phyloP scores from a whole-genome alignment of 495 filamentous ascomycete species.

The Talaromyces trachyspermus region DNA sequence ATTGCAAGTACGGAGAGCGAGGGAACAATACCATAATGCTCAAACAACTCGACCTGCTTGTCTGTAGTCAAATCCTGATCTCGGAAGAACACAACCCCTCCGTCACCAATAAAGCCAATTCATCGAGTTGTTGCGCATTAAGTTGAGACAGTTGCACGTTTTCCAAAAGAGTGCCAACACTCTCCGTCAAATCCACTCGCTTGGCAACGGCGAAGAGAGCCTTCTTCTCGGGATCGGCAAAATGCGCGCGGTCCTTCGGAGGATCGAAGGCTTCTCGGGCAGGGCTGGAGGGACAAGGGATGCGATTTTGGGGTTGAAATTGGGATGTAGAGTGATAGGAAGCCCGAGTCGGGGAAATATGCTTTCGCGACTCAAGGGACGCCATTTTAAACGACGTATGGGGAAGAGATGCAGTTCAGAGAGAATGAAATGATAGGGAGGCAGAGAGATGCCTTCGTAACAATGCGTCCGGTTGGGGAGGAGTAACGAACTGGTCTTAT shows the following conservation, averaged over 20 bases:
- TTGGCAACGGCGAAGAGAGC: constrained; percentile 39
- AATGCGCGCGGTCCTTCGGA: constrained; percentile 38
- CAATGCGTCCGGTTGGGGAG: too few species aligned
- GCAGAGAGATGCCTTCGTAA: too few species aligned
- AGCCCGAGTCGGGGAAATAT: constrained; percentile 16
- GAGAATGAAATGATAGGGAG: too few species aligned
- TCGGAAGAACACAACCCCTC: constrained; percentile 37
- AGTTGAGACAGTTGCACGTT: constrained; percentile 38
- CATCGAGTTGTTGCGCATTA: constrained; percentile 29
- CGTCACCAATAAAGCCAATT: constrained; percentile 36
- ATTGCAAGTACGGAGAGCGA: not conserved
- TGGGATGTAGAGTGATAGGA: constrained; percentile 12
- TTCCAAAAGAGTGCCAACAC: constrained; percentile 37
- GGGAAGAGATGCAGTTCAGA: not conserved
- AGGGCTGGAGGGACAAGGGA: constrained; percentile 38
- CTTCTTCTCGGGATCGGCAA: constrained; percentile 45
- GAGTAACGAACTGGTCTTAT: too few species aligned
- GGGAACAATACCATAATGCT: constrained; percentile 36
- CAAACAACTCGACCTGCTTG: constrained; percentile 41
- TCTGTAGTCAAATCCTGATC: constrained; percentile 45
- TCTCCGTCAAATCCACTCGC: constrained; percentile 43
- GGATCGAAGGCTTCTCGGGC: constrained; percentile 31
- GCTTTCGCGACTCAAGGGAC: constrained; percentile 15
- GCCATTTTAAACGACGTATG: constrained; percentile 9
- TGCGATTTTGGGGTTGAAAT: constrained; percentile 37